Base-by-base conservation (phyloP, 192 early-diverging fungal species). In the Rhizophlyctis rosea region DNA sequence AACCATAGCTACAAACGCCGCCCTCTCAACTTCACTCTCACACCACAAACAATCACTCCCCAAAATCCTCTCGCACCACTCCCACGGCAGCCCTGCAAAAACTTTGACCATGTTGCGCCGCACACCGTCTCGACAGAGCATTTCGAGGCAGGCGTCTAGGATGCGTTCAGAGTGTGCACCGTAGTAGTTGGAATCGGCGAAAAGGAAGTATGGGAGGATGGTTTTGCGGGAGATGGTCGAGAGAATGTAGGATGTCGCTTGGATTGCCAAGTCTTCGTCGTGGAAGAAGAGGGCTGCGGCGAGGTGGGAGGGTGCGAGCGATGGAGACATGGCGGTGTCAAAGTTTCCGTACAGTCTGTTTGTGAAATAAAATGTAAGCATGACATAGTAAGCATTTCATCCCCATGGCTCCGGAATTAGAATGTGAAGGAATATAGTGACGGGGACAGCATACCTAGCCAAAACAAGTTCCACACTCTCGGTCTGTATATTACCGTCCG, bases 41-140 rank as follows among this genome's bases (percentile, higher is more conserved):
- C 61, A 54, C 63, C 58, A 74, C 27, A 78, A 78, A 34, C 72
- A 58, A 57, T 78, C 76, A 34, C 65, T 66, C 21, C 64, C 56
- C 0, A 78, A 31, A 25, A 78, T 72, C 13, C 76, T 58, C 24
- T 63, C 67, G 28, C 74, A 18, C 72, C 72, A 75, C 23, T 54
- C 13, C 25, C 62, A 39, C n/a, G 70, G 70, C 55, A 78, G 39
- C 23, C 30, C 32, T 14, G 53, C 51, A 32, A 75, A 62, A 4
- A 55, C 64, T 28, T 50, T 44, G 4, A 34, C 9, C 64, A 68
- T 25, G 33, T 24, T 2, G 31, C n/a, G 47, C 35, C 50, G 34
- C 48, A 61, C 28, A 24, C 71, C 72, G 13, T 79, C 71, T 24
- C 74, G 64, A 50, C 77, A 76, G 18, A 79, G 62, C 47, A 48